Evolutionary conservation across 164 flowering plant genomes (phyloP), one percentile per base, ranked within the genome.

Genomic region (Magnolia officinalis): DNA sequence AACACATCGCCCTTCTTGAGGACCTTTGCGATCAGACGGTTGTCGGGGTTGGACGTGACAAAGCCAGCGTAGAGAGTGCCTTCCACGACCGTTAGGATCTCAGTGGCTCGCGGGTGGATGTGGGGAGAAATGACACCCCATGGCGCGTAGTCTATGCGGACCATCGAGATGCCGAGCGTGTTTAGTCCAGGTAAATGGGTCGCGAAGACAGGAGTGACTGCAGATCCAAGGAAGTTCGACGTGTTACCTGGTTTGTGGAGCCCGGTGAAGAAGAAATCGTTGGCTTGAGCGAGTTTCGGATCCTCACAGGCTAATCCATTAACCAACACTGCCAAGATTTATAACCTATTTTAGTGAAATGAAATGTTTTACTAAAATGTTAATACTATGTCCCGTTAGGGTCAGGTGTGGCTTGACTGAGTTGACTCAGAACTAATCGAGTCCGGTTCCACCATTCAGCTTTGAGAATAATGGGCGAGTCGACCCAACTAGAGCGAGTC

Each of bases 151-250:
- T 80, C 81, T 5, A 80, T 50, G 23, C 79, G 78, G 18, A 26
- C 78, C 76, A 72, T 31, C 20, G 81, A 80, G 81, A 80, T 76
- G 14, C 78, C 81, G 2, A 80, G 79, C 2, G 81, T 80, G 73
- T 80, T 80, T 66, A 80, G 81, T 5, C 76, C 78, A 8, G 79
- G 73, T 6, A 80, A 58, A 29, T 80, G 78, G 21, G 70, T 63
- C 8, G 69, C 75, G 26, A 21, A 72, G 9, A 72, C 81, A 1
- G 63, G 55, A 24, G 81, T 80, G 16, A 80, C 79, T 24, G 14
- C n/a, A 0, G 76, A 74, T 19, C 74, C 77, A 1, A 78, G 65
- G 4, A 21, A 74, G 61, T 75, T 79, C 9, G 72, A 18, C 2
- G 79, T 76, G 73, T 73, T 50, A 11, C 82, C 79, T 0, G 74